Conservation (phyloP, 2,329 filamentous ascomycete species). For the Neopestalotiopsis sp. region DNA sequence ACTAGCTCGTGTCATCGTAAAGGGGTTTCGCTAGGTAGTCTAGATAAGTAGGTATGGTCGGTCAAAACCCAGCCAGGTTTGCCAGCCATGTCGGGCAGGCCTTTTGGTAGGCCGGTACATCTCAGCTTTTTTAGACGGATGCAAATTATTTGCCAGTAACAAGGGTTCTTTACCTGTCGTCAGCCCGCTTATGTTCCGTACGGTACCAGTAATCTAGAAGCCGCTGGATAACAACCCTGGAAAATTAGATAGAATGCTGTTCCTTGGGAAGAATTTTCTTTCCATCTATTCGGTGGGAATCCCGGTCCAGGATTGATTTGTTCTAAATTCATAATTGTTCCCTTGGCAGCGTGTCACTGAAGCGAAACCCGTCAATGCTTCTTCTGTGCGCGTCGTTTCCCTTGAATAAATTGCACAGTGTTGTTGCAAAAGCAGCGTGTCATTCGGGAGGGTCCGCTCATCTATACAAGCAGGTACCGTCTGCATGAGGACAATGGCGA, state of each 20-base stretch:
- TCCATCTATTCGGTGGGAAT: background rate
- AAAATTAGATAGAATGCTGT: background rate
- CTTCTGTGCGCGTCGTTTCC: background rate
- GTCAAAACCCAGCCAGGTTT: background rate
- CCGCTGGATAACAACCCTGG: background rate
- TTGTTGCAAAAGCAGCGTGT: slow-evolving; percentile 9
- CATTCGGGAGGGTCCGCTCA: slow-evolving; percentile 12
- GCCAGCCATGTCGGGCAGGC: background rate
- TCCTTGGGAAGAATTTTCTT: background rate
- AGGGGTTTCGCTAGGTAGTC: background rate
- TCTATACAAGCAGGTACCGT: slow-evolving; percentile 3
- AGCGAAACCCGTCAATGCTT: slow-evolving; percentile 7
- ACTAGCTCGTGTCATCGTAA: slow-evolving; percentile 14
- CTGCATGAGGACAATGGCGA: background rate
- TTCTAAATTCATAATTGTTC: background rate
- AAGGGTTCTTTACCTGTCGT: background rate
- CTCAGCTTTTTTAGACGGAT: background rate
- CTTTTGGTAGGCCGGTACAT: background rate
- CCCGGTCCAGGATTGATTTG: background rate
- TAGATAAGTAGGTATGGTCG: too few species aligned
- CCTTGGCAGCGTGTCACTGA: background rate
- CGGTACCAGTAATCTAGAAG: background rate
- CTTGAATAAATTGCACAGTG: background rate
- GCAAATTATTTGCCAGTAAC: background rate
- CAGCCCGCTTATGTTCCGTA: background rate